Evolutionary conservation across 495 filamentous ascomycete species (phyloP).

Genomic region (Immersiella caudata): DNA sequence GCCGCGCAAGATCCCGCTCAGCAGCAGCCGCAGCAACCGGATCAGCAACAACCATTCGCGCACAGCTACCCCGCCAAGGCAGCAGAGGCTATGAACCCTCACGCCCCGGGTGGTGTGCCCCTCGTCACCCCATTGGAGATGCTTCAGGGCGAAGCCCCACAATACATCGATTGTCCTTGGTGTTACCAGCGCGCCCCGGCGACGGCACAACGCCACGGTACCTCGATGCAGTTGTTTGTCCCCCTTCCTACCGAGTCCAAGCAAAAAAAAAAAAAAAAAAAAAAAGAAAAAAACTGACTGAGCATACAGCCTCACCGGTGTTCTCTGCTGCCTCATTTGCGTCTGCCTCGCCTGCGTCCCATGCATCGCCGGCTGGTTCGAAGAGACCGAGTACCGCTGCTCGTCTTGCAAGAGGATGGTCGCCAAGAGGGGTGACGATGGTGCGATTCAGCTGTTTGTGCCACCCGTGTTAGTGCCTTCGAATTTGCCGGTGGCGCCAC

Average conservation of each 20-base stretch:
- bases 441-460: conserved; percentile 25
- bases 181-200: conserved; percentile 33
- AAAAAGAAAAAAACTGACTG: no score
- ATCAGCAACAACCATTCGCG: neutral
- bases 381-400: conserved; percentile 36
- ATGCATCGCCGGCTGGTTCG: conserved; percentile 39
- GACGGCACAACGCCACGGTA: conserved; percentile 27
- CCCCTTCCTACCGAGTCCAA: neutral
- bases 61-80: neutral
- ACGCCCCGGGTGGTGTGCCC: neutral
- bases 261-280: neutral
- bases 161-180: conserved; percentile 41
- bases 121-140: conserved; percentile 33
- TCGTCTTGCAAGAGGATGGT: conserved; percentile 33
- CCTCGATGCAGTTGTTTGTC: conserved; percentile 37
- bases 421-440: conserved; percentile 29
- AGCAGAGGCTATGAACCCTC: neutral
- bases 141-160: conserved; percentile 23
- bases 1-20: neutral
- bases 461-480: conserved; percentile 24
- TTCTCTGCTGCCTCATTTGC: conserved; percentile 37
- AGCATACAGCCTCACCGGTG: conserved; percentile 30
- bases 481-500: neutral
- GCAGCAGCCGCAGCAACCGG: neutral
- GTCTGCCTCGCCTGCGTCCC: conserved; percentile 39